Percentiles rank a stretch among this genome's conserved stretches.
Conservation (phyloP, 495 filamentous ascomycete species). For the Patellaria atrata region DNA sequence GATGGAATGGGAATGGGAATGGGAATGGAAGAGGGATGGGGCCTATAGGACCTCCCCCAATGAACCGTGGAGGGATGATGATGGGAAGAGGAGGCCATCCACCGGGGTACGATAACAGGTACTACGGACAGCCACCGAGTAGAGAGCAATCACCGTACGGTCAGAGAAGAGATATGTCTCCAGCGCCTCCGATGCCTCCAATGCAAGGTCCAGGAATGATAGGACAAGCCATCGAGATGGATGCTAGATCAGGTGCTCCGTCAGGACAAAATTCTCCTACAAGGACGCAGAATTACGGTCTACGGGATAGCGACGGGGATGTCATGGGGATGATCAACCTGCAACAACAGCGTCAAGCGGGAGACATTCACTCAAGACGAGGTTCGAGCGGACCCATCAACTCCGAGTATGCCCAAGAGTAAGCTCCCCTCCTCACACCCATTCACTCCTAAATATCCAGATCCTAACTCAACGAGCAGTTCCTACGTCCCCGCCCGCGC, state of each 20-base stretch:
- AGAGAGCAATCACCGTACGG: conserved; percentile 18
- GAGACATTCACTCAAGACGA: conserved; percentile 26
- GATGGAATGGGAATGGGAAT: conserved; percentile 22
- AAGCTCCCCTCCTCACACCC: conserved; percentile 29
- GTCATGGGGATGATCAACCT: conserved; percentile 54
- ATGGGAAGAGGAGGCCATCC: conserved; percentile 46
- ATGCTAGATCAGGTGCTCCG: conserved; percentile 45
- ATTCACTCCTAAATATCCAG: conserved; percentile 7
- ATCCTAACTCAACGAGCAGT: conserved; percentile 12
- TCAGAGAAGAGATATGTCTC: conserved; percentile 10
- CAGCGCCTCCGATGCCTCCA: conserved; percentile 9
- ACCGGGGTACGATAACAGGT: conserved; percentile 23
- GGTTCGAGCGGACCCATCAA: conserved; percentile 33
- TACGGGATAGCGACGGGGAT: conserved; percentile 52
- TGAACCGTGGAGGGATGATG: conserved; percentile 26
- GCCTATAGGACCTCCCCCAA: conserved; percentile 22
- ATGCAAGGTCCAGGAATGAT: conserved; percentile 24
- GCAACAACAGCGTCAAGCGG: conserved; percentile 39
- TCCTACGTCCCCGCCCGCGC: conserved; percentile 37
- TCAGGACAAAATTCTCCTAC: no score
- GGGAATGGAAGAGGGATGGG: conserved; percentile 26
- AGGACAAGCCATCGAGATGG: conserved; percentile 79
- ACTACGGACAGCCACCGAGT: conserved; percentile 15
- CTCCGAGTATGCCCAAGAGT: conserved; percentile 59
- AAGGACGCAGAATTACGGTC: conserved; percentile 21